Evolutionary conservation across 192 early-diverging fungal species (phyloP).

Genomic region (Oehlia diaphana): DNA sequence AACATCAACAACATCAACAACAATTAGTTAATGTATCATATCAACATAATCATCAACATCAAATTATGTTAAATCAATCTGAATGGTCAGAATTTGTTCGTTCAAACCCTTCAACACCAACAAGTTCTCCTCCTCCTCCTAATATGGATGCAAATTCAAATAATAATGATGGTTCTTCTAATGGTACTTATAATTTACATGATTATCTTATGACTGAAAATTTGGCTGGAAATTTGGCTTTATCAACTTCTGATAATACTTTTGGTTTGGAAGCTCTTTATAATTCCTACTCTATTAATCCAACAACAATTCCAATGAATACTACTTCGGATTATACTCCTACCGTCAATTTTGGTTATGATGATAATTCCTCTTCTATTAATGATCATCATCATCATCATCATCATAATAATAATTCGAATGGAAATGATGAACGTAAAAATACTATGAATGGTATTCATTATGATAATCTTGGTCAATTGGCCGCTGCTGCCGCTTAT

Average conservation of each 20-base stretch:
- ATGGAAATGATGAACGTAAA: background rate
- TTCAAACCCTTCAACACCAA: conserved; percentile 19
- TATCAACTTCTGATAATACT: background rate
- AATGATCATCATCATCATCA: background rate
- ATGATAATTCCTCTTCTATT: background rate
- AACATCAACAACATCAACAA: conserved; percentile 6
- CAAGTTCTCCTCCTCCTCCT: conserved; percentile 4
- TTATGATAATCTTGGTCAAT: background rate
- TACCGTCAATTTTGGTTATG: background rate
- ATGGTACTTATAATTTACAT: background rate
- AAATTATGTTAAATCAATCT: background rate
- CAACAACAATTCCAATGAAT: background rate
- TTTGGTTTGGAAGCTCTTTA: background rate
- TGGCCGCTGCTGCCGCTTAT: background rate
- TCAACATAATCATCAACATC: conserved; percentile 1
- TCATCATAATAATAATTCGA: background rate
- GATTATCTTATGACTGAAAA: conserved; percentile 10
- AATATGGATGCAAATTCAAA: background rate
- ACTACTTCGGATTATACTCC: background rate
- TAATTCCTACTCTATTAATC: background rate
- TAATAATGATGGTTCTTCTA: background rate
- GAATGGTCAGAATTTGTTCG: conserved; percentile 15
- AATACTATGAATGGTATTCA: background rate
- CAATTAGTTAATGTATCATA: background rate
- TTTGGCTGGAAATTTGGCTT: background rate